Conservation (phyloP, 2,329 filamentous ascomycete species). For the Aspergillus hiratsukae region DNA sequence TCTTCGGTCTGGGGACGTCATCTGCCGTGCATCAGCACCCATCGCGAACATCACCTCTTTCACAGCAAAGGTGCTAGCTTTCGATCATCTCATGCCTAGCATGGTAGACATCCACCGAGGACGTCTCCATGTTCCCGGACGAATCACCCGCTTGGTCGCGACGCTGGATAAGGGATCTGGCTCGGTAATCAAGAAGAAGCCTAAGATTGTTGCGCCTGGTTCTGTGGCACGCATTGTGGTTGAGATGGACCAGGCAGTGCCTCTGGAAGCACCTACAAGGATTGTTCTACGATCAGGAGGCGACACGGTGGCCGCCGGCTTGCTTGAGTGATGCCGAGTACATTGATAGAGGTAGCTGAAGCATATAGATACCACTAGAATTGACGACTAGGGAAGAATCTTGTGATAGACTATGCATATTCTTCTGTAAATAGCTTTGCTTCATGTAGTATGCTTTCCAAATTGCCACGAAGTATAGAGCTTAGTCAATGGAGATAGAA, state of each 20-base stretch:
- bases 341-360: slow-evolving; percentile 5
- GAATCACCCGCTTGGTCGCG: slow-evolving; percentile 67
- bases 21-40: slow-evolving; percentile 67
- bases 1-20: slow-evolving; percentile 75
- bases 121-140: slow-evolving; percentile 71
- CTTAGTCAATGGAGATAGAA: not conserved
- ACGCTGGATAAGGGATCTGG: slow-evolving; percentile 76
- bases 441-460: not conserved
- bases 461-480: not conserved
- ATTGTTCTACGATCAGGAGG: slow-evolving; percentile 78
- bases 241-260: slow-evolving; percentile 67
- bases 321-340: slow-evolving; percentile 57
- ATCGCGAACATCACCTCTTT: slow-evolving; percentile 70
- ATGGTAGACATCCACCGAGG: slow-evolving; percentile 84
- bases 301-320: slow-evolving; percentile 79
- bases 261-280: slow-evolving; percentile 73
- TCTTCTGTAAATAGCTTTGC: not conserved
- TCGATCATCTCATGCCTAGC: slow-evolving; percentile 86
- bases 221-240: slow-evolving; percentile 73
- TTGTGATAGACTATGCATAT: not conserved
- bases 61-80: slow-evolving; percentile 78
- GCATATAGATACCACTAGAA: not conserved
- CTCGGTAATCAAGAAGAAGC: slow-evolving; percentile 72
- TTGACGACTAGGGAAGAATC: not conserved
- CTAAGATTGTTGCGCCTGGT: slow-evolving; percentile 75